Evolutionary conservation across 768 basidiomycete species (phyloP).

Genomic region (Lentinus tigrinus): DNA sequence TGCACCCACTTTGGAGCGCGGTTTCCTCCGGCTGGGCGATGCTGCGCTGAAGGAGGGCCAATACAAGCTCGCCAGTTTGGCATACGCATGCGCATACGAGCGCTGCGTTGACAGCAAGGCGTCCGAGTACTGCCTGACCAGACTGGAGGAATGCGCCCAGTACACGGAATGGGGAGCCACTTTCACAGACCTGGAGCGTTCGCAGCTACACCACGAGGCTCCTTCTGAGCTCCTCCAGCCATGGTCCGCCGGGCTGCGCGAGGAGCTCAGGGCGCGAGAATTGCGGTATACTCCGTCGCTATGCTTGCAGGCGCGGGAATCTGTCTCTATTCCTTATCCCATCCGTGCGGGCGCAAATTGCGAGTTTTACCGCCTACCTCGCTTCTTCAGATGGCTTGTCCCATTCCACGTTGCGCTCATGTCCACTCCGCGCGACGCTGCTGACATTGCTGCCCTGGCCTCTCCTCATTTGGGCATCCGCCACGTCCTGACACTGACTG

Average conservation of each 20-base stretch:
- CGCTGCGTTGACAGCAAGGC: constrained; percentile 38
- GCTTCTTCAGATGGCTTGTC: constrained; percentile 64
- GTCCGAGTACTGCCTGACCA: constrained; percentile 43
- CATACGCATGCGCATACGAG: constrained; percentile 48
- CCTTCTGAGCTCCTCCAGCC: constrained; percentile 35
- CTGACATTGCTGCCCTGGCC: constrained; percentile 48
- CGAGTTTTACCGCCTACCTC: constrained; percentile 43
- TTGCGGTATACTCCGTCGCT: constrained; percentile 34
- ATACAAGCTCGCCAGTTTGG: constrained; percentile 54
- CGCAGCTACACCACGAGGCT: constrained; percentile 38
- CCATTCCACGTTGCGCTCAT: constrained; percentile 59
- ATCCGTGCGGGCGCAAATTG: neutral
- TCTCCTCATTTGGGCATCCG: constrained; percentile 51
- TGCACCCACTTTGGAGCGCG: constrained; percentile 39
- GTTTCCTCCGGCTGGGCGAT: constrained; percentile 52
- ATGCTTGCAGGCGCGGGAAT: constrained; percentile 40
- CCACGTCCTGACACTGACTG: constrained; percentile 57
- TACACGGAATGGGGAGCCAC: constrained; percentile 54
- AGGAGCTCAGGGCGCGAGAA: constrained; percentile 31
- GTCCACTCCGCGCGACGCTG: constrained; percentile 53
- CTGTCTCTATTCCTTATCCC: constrained; percentile 36
- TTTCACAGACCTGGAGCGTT: constrained; percentile 41
- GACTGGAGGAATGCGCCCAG: constrained; percentile 42
- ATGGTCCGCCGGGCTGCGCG: constrained; percentile 40
- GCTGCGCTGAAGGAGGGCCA: constrained; percentile 33